These are phyloP conservation scores for Smittium mucronatum DNA, from an alignment of 371 early-diverging fungal species.

Conservation along the genomic window DNA sequence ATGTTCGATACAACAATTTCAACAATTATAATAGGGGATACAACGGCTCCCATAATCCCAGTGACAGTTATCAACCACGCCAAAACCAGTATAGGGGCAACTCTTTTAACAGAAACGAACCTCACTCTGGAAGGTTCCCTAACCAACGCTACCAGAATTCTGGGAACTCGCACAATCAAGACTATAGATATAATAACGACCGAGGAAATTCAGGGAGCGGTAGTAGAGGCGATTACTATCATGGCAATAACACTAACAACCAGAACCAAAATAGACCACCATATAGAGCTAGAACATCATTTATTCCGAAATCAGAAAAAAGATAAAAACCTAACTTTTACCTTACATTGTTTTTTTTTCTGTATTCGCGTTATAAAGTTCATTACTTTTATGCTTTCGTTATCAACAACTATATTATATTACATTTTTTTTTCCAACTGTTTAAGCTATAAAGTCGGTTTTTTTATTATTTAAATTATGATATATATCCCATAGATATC, in stretches of 20 bases:
- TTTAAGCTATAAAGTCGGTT: too few species aligned
- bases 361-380: too few species aligned
- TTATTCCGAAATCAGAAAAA: not conserved
- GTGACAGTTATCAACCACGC: not conserved
- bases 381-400: too few species aligned
- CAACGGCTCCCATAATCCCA: constrained; percentile 4
- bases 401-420: too few species aligned
- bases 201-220: not conserved
- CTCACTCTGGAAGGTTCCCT: not conserved
- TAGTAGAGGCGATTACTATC: constrained; percentile 4
- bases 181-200: constrained; percentile 2
- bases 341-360: too few species aligned
- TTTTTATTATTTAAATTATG: too few species aligned
- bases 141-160: not conserved
- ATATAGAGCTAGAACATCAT: constrained; percentile 3
- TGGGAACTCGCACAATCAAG: not conserved
- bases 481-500: too few species aligned
- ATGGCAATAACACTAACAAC: constrained; percentile 7
- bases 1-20: constrained; percentile 6
- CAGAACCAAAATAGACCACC: constrained; percentile 5
- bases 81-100: constrained; percentile 7
- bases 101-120: constrained; percentile 3
- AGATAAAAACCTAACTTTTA: too few species aligned
- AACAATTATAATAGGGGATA: constrained; percentile 12
- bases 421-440: too few species aligned